Base-by-base conservation (phyloP, 1,284 basidiomycete genomes). In the Cryptococcus sp. region DNA sequence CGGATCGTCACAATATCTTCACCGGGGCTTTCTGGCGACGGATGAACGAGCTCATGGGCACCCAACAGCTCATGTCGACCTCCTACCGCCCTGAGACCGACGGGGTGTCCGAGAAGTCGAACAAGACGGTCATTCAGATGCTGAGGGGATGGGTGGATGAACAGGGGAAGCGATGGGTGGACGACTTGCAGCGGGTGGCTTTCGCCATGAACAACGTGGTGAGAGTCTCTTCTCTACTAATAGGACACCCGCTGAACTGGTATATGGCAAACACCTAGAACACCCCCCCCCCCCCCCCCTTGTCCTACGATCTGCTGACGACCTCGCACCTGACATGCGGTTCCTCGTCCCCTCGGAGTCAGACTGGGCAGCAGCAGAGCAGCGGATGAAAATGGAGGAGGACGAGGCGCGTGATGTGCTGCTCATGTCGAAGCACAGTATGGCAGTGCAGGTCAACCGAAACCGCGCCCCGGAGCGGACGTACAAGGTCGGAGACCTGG, bases 401-500 rank as follows among this genome's bases (percentile, higher is more conserved):
- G 33, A 11, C 16, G 33, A 37, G 33, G 47, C 47, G 1, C 9
- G 35, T 9, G 47, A 49, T 39, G 33, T n/a, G 21, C 33, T 49
- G 47, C n/a, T 46, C 23, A 18, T 49, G 33, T 33, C 47, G 2
- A 49, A 49, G 47, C 24, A 49, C 13, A 16, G 28, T 20, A 33
- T 36, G 47, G 47, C 47, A 2, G 38, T 49, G n/a, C 47, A 49
- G 20, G 47, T 35, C 7, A 49, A 49, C 33, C 4, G 18, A 18
- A 33, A 49, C 18, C 16, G 35, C 8, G 8, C 18, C 5, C 16
- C 47, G 1, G 47, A 49, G 11, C 20, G 36, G 12, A 23, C 13
- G 2, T 49, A 49, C 37, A 37, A 49, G 33, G 47, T 49, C 16
- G 47, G 47, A 4, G 47, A 49, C 37, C 38, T 23, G 45, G 45